A percentile compares a stretch with the other conserved stretches of the same genome.
Evolutionary conservation across 1,139 yeast genomes (phyloP).

Genomic region (Debaryomyces fabryi): DNA sequence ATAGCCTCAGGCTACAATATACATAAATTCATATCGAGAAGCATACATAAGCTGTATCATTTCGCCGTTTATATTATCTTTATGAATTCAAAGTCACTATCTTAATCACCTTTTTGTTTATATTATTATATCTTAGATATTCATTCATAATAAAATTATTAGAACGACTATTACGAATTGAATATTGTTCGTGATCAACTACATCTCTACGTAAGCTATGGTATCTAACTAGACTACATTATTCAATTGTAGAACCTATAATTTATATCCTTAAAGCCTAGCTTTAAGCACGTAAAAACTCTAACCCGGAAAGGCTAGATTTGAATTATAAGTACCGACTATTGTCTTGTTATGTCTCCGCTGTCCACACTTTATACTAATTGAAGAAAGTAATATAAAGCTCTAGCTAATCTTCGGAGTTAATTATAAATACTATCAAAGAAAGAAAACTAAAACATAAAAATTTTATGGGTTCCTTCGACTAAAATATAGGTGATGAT

Average conservation of each 20-base stretch:
- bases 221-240: not conserved
- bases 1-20: not conserved
- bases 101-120: conserved; percentile 4
- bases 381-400: conserved; percentile 46
- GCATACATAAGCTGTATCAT: not conserved
- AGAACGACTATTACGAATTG: not conserved
- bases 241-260: conserved; percentile 11
- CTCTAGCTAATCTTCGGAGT: conserved; percentile 63
- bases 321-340: conserved; percentile 11
- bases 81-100: not conserved
- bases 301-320: conserved; percentile 7
- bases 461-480: conserved; percentile 3
- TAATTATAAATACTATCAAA: conserved; percentile 28
- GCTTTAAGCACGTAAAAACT: conserved; percentile 8
- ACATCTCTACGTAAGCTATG: not conserved
- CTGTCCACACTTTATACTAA: conserved; percentile 69
- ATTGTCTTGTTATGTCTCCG: conserved; percentile 55
- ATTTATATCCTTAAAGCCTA: conserved; percentile 7
- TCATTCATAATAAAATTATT: conserved; percentile 4
- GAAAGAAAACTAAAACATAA: conserved; percentile 13
- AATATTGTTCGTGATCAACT: not conserved
- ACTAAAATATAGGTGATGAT: not conserved
- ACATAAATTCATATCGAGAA: not conserved
- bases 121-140: conserved; percentile 1
- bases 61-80: not conserved